Conservation (phyloP, 345 rosid species). For the Orychophragmus violaceus region DNA sequence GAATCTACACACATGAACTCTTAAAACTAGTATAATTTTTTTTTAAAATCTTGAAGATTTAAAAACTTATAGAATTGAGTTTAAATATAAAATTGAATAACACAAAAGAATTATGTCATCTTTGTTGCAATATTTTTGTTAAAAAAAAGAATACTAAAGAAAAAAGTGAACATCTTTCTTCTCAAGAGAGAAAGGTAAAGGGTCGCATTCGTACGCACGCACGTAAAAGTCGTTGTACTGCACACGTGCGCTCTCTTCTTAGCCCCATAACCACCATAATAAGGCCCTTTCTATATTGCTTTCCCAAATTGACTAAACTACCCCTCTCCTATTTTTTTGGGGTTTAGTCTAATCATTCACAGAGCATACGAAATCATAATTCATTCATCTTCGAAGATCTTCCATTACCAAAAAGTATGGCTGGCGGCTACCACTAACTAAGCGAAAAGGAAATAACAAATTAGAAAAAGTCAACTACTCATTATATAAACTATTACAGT, state of each 20-base stretch:
- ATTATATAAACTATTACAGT: neutral
- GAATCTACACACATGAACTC: too few relatives aligned
- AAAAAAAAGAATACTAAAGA: neutral
- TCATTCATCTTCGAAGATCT: neutral
- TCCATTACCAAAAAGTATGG: constrained; percentile 1
- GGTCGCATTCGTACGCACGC: constrained; percentile 24
- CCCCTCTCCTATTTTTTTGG: neutral
- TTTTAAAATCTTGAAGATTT: too few relatives aligned
- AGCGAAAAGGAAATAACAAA: neutral
- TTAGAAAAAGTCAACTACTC: constrained; percentile 5
- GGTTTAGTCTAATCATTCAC: constrained; percentile 14
- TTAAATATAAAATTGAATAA: too few relatives aligned
- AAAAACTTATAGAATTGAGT: too few relatives aligned
- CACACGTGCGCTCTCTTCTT: neutral
- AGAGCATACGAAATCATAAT: constrained; percentile 13
- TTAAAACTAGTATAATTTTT: too few relatives aligned
- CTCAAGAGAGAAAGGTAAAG: constrained; percentile 14
- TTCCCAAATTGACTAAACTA: neutral
- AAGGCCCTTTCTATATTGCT: neutral
- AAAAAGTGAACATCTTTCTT: neutral
- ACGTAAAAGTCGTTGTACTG: neutral
- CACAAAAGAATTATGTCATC: too few relatives aligned
- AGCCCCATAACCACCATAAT: neutral
- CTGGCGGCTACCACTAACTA: neutral
- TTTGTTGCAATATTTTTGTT: neutral